Base-by-base conservation (phyloP, 768 basidiomycete species). In the Erythrobasidium yunnanense region DNA sequence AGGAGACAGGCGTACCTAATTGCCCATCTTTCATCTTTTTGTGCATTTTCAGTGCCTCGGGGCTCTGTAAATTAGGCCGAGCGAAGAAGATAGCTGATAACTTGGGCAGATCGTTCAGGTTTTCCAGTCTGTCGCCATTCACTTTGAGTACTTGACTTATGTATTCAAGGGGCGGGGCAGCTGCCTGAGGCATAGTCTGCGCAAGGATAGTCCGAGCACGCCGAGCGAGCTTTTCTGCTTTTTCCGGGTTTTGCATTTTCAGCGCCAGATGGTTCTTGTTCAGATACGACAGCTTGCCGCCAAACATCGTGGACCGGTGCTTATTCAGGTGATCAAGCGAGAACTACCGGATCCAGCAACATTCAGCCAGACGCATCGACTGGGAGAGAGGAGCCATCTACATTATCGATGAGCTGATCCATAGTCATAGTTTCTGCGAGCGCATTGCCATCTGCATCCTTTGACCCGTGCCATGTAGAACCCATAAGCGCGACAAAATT, bases 401-500 rank as follows among this genome's bases (percentile, higher is more conserved):
- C 87, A 74, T 83, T 77, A 0, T 82, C 73, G 54, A 92, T 81
- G 66, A 95, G 81, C n/a, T 85, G 79, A 4, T 84, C 73, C 25
- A 84, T 71, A 1, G 74, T 76, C 65, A 78, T 22, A 45, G 57
- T 2, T 60, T 73, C 68, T 68, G 65, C 23, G 69, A 70, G 66
- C 23, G 60, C 70, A 66, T 27, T 73, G 70, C 7, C 58, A 27
- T 47, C 22, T 77, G 63, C 71, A 58, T 79, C 80, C 11, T 71
- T 42, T 17, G 73, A 72, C 5, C 69, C 51, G 7, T 81, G 79
- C 8, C 81, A 83, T 23, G 90, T 88, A 88, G 92, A 96, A 0
- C 95, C 92, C n/a, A 89, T 85, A 18, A 97, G 78, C 4, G 89
- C 89, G 6, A 96, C 81, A 85, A 92, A 97, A 72, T 97, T 97